Conservation (phyloP, 2,329 filamentous ascomycete genomes). For the Ilyonectria destructans region DNA sequence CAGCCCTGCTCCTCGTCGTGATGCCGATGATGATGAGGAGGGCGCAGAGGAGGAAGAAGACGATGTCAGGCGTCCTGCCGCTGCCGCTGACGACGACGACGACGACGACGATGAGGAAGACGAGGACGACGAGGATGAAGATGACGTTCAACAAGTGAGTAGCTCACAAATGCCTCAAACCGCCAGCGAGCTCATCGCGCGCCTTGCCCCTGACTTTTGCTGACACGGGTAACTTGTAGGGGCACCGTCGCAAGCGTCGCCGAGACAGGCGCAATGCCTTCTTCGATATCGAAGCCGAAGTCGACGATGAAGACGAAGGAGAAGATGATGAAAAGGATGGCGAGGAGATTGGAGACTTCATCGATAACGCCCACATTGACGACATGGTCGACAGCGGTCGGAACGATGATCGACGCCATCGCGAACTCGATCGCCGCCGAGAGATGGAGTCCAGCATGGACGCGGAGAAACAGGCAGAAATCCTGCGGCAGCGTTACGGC, state of each 20-base stretch:
- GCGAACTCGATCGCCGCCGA: constrained; percentile 93
- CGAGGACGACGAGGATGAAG: constrained; percentile 74
- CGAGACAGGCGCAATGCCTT: constrained; percentile 86
- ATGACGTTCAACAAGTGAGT: constrained; percentile 77
- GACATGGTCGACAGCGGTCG: constrained; percentile 86
- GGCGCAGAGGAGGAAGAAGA: constrained; percentile 58
- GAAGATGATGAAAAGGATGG: constrained; percentile 93
- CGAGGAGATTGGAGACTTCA: constrained; percentile 86
- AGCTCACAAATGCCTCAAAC: background rate
- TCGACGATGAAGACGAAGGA: constrained; percentile 93
- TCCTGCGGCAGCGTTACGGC: constrained; percentile 90
- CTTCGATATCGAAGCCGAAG: constrained; percentile 98
- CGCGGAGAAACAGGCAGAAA: constrained; percentile 92
- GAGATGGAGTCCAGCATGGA: constrained; percentile 92
- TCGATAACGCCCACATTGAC: constrained; percentile 91
- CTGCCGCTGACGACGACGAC: constrained; percentile 62
- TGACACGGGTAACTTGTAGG: constrained; percentile 54
- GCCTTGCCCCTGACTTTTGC: background rate
- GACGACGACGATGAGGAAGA: constrained; percentile 57
- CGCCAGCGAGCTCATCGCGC: no score
- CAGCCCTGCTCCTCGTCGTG: constrained; percentile 52
- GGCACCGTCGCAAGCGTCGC: constrained; percentile 86
- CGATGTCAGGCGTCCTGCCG: constrained; percentile 55
- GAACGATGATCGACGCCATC: constrained; percentile 92
- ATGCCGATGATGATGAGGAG: constrained; percentile 57